Base-by-base conservation (phyloP, 148 eudicot species). In the Cornus suecica region DNA sequence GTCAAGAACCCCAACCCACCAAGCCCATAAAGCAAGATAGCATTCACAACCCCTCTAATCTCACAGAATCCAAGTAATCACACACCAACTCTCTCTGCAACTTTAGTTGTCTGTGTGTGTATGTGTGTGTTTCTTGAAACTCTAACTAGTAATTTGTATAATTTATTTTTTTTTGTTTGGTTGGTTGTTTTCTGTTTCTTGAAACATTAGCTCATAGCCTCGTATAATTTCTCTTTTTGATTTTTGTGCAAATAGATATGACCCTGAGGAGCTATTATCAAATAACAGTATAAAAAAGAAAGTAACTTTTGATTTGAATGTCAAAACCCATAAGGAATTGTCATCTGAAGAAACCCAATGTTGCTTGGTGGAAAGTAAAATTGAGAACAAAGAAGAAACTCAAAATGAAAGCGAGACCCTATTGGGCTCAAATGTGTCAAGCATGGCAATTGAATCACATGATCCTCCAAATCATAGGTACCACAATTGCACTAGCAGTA, bases 221-320 rank as follows among this genome's bases (percentile, higher is more conserved):
- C 15, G 0, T 1, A 11, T 48, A 10, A 5, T 1, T 45, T 45
- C 9, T 45, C 10, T 8, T 45, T 11, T 8, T 45, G 1, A 45
- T 45, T 45, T 45, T 45, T 37, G 42, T 37, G 8, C 9, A 6
- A 2, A 13, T 71, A 82, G 88, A 52, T 85, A 83, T 61, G 81
- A 77, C 68, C 64, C n/a, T 61, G 81, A 58, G 29, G 89, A 78
- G 72, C 75, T 82, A 65, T 26, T 82, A 65, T 26, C 58, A 48
- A 77, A 76, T 27, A 51, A 41, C 16, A 76, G 83, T 75, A 84
- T 68, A 66, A 81, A 82, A 77, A 87, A 89, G 83, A 89, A 83
- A 69, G 92, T 89, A 31, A 86, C 87, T 8, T 89, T 87, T 68
- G 88, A 89, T 83, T 75, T 77, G 51, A 83, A 87, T 75, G 86